Percentiles rank a stretch among this genome's conserved stretches.
Conservation (phyloP, 2,329 filamentous ascomycete species). For the Chrysoporthe austroafricana region DNA sequence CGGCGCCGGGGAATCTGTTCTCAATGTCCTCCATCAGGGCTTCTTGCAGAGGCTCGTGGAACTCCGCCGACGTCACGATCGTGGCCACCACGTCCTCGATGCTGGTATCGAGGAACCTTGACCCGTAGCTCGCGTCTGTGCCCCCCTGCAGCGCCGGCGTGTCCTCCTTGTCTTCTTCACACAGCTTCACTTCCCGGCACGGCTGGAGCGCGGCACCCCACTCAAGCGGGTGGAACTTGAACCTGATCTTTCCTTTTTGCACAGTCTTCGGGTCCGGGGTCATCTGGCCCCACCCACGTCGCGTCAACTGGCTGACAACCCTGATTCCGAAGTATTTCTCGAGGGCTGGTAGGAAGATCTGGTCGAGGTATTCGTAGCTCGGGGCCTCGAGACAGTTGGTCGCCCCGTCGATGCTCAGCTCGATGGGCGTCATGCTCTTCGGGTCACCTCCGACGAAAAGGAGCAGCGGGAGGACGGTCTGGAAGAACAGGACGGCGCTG, state of each 20-base stretch:
- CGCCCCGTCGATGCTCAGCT: slow-evolving; percentile 58
- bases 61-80: slow-evolving; percentile 52
- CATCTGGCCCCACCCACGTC: slow-evolving; percentile 53
- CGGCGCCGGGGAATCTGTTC: slow-evolving; percentile 47
- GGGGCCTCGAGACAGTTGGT: slow-evolving; percentile 62
- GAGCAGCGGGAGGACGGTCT: slow-evolving; percentile 63
- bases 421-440: slow-evolving; percentile 47
- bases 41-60: slow-evolving; percentile 47
- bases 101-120: slow-evolving; percentile 30
- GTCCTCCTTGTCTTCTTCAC: slow-evolving; percentile 27
- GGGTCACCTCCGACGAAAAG: slow-evolving; percentile 51
- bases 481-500: slow-evolving; percentile 62
- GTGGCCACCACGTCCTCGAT: slow-evolving; percentile 54
- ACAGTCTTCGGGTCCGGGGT: slow-evolving; percentile 38
- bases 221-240: slow-evolving; percentile 49
- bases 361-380: slow-evolving; percentile 65
- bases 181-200: slow-evolving; percentile 30
- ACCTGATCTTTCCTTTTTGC: slow-evolving; percentile 47
- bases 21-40: slow-evolving; percentile 46
- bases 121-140: not conserved
- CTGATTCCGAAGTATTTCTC: slow-evolving; percentile 53
- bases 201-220: slow-evolving; percentile 42
- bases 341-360: slow-evolving; percentile 61
- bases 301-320: slow-evolving; percentile 49
- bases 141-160: not conserved